Conservation (phyloP, 257 asterid species). For the Mentha longifolia region DNA sequence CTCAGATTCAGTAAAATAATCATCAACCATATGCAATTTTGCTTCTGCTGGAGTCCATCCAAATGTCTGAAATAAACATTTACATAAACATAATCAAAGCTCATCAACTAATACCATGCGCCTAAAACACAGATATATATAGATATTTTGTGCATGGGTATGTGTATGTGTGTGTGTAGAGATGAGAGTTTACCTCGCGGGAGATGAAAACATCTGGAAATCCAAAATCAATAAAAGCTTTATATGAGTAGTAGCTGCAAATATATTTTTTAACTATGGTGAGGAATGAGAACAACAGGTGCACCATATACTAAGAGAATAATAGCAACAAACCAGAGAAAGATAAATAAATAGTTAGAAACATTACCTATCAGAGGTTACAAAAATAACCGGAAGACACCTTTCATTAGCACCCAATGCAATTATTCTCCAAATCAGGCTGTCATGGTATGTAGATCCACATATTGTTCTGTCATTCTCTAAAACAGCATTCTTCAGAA, state of each 20-base stretch:
- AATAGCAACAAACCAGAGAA: background rate
- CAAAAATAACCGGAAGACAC: slow-evolving; percentile 76
- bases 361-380: slow-evolving; percentile 89
- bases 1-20: slow-evolving; percentile 82
- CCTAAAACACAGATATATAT: background rate
- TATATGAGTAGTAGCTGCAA: slow-evolving; percentile 91
- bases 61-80: slow-evolving; percentile 61
- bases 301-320: slow-evolving; percentile 25
- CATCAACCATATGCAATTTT: slow-evolving; percentile 80
- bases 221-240: slow-evolving; percentile 89
- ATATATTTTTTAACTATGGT: slow-evolving; percentile 26
- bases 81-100: slow-evolving; percentile 22
- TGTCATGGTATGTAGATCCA: slow-evolving; percentile 92
- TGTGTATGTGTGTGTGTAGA: background rate
- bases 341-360: slow-evolving; percentile 1
- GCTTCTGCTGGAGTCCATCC: slow-evolving; percentile 97
- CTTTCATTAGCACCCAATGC: slow-evolving; percentile 93
- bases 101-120: slow-evolving; percentile 25
- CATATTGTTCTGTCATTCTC: slow-evolving; percentile 67
- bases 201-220: slow-evolving; percentile 90
- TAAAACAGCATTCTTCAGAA: slow-evolving; percentile 71
- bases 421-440: slow-evolving; percentile 87
- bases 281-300: slow-evolving; percentile 20
- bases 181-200: slow-evolving; percentile 77
- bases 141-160: background rate